Base-by-base conservation (phyloP, 163 green algal species). In the Scenedesmus sp. region DNA sequence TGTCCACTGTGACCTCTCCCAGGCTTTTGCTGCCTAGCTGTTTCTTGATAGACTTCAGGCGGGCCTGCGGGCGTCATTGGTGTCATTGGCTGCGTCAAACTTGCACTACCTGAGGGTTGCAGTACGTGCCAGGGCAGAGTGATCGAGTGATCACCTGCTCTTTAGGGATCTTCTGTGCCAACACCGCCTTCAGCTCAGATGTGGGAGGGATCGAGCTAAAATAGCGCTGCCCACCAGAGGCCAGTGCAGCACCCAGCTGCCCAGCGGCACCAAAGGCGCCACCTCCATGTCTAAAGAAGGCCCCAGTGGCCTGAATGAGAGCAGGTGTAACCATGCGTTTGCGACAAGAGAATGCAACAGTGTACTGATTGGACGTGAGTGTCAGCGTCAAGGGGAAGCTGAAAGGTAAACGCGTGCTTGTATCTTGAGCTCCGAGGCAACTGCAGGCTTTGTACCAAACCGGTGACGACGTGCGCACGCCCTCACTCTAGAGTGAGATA, bases 1-100 rank as follows among this genome's bases (percentile, higher is more conserved):
- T 95, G 44, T 98, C 96, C 37, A 99, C 95, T 0, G 96, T 98
- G 43, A 98, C 95, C n/a, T 96, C 90, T 12, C 96, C 97, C 40
- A 99, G 91, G 30, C 90, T 78, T 72, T 97, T 97, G 70, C 18
- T 56, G 42, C 97, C 97, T 81, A 96, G 72, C 53, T 93, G 85
- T 78, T 97, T 97, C 91, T 98, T 98, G 12, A 99, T 86, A 0
- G 92, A 68, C 88, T 98, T 99, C 37, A 99, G 72, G 18, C 96
- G 93, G n/a, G 96, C 97, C 96, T 99, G 93, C 9, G 30, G 26
- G 65, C 65, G 30, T 76, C 65, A 76, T 30, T 7, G 65, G 65
- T 18, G 65, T 76, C 65, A 76, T 26, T 76, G 65, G 65, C 65
- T 76, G 65, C 65, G 65, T 76, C 65, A 76, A 76, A 76, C 65